Evolutionary conservation across 768 basidiomycete genomes (phyloP).

Genomic region (Coprinellus aureogranulatus): DNA sequence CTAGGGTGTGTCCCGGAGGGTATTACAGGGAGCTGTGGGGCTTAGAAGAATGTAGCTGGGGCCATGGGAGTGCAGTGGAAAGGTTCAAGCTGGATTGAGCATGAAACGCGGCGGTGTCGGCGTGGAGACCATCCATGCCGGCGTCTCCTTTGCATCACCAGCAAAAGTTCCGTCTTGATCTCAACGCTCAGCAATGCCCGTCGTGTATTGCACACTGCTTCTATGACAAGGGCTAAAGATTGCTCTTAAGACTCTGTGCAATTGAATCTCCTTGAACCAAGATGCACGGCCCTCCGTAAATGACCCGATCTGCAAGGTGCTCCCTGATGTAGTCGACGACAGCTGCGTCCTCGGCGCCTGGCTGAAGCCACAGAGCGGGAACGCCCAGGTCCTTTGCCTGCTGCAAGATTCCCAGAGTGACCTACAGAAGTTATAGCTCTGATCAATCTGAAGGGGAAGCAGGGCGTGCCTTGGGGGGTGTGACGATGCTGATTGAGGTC

Average conservation of each 20-base stretch:
- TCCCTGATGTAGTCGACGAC: constrained; percentile 66
- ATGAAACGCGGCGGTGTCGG: too few species aligned
- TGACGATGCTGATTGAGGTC: constrained; percentile 78
- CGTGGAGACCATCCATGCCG: too few species aligned
- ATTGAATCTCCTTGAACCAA: constrained; percentile 69
- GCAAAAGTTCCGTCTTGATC: too few species aligned
- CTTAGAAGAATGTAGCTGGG: neutral
- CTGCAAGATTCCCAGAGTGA: constrained; percentile 67
- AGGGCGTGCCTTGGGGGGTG: constrained; percentile 60
- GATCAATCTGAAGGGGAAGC: neutral
- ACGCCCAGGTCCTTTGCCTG: constrained; percentile 67
- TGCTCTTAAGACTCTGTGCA: constrained; percentile 5
- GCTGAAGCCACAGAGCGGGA: constrained; percentile 87
- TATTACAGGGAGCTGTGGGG: neutral
- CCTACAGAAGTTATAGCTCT: too few species aligned
- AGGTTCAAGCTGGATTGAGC: neutral
- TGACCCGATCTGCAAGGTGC: constrained; percentile 64
- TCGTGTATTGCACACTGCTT: neutral
- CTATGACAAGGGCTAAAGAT: neutral
- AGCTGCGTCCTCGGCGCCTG: constrained; percentile 71
- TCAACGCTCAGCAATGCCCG: neutral
- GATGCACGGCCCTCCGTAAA: constrained; percentile 82
- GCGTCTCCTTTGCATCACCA: too few species aligned
- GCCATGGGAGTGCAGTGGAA: neutral
- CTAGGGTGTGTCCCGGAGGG: constrained; percentile 2